Base-by-base conservation (phyloP, 176 grass and related monocot genomes). In the Zoysia pacifica region DNA sequence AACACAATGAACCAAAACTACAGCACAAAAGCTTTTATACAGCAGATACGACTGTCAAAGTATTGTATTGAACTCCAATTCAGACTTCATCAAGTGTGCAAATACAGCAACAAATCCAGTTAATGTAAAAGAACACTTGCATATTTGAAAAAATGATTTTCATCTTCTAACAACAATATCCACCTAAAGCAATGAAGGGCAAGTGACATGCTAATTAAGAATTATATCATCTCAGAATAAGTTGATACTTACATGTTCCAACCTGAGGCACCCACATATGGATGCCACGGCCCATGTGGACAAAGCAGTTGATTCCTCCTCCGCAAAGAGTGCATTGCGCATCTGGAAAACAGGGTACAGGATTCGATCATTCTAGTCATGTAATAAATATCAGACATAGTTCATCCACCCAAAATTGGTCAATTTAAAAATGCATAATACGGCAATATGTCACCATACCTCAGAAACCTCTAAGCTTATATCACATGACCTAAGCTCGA, bases 261-360 rank as follows among this genome's bases (percentile, higher is more conserved):
- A 86, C 77, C 93, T 93, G 60, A 99, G 88, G 82, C 90, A 86
- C 77, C 97, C 97, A 82, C 97, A 99, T 77, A 99, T 76, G 49
- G 90, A 90, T 86, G 97, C 97, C 74, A 99, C 72, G 40, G 97
- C 88, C 97, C 97, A 99, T 59, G 86, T 90, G 66, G 97, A 99
- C 76, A 99, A 89, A 88, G 93, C 84, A 66, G 90, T 99, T 2
- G 97, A 94, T 91, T 99, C 97, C 90, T 99, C 97, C 83, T 99
- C 97, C 3, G 86, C 78, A 75, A 91, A 91, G 62, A 99, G 84
- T 62, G 97, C 89, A 90, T 89, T 91, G 18, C 77, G 90, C 79
- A 93, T 84, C 97, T 99, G 77, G 75, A 89, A 85, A 77, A 81
- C 45, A 28, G 61, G 68, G 61, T 39, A 74, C 15, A 16, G 14